These are phyloP conservation scores for Euphorbia peplus DNA, from an alignment of 345 rosid genomes.

Conservation along the genomic window DNA sequence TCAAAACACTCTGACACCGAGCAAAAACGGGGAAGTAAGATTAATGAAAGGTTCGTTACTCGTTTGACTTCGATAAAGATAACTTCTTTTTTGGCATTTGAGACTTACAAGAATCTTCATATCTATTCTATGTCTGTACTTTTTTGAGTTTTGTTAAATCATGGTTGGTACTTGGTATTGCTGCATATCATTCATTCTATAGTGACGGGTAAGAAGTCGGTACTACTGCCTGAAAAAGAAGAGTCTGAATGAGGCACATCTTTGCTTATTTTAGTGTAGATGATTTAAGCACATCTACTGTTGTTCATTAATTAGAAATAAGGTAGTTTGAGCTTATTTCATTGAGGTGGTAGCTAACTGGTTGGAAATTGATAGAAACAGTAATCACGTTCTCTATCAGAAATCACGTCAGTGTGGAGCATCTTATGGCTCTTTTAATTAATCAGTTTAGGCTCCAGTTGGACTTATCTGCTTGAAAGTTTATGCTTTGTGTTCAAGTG, in stretches of 20 bases:
- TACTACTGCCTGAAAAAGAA: no score
- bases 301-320: background rate
- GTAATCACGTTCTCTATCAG: no score
- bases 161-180: no score
- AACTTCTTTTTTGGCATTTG: no score
- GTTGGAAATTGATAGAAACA: no score
- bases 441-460: background rate
- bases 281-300: background rate
- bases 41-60: slow-evolving; percentile 72
- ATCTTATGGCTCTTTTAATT: background rate
- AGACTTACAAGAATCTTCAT: no score
- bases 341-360: background rate
- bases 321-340: background rate
- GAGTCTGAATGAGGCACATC: no score
- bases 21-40: slow-evolving; percentile 94
- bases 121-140: background rate
- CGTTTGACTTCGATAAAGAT: no score
- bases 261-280: no score
- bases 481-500: background rate
- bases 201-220: no score
- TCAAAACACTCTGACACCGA: slow-evolving; percentile 95
- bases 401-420: background rate
- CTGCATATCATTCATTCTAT: background rate
- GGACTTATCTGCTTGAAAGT: background rate
- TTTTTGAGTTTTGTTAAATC: no score